Base-by-base conservation (phyloP, 192 early-diverging fungal genomes). In the Phycomyces nitens region DNA sequence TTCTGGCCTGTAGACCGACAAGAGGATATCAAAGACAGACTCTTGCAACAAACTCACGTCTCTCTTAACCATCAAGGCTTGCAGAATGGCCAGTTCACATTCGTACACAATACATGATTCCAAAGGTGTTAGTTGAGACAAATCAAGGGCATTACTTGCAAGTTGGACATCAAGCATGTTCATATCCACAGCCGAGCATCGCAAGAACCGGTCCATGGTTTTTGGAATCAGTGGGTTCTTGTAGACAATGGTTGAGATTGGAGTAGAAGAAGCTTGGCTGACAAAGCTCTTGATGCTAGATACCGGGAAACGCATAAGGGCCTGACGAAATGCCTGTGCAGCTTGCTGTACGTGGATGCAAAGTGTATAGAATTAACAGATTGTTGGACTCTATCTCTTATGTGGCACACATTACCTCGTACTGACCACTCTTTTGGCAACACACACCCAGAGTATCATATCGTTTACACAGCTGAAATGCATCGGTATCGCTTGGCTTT, bases 381-480 rank as follows among this genome's bases (percentile, higher is more conserved):
- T 39, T 20, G 12, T 44, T 6, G 20, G 3, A 60, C 22, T 26
- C 20, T 2, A 42, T 41, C 24, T 51, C 59, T 56, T 62, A 53
- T 22, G 56, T 41, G 11, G 34, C 47, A 41, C 41, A 20, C 42
- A 23, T 70, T 71, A 74, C 81, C 52, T 83, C 62, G 56, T 41
- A 43, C 20, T 74, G 62, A 18, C 65, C 62, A 16, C 60, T 60
- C 52, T 69, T 70, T 47, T 64, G 57, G 44, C 49, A 65, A 22
- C 81, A 78, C 11, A 53, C 52, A 1, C 78, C 81, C 3, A 79
- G 38, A 12, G 75, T 20, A 22, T 84, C 79, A 54, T 73, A 84
- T 24, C 82, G 65, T 18, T 84, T 81, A 49, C 70, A 59, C 5
- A 84, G 38, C 34, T 78, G 69, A 21, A 58, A 59, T 26, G 54